These are phyloP conservation scores for Chlamydomonas incerta DNA, from an alignment of 139 green algal genomes.

Conservation along the genomic window DNA sequence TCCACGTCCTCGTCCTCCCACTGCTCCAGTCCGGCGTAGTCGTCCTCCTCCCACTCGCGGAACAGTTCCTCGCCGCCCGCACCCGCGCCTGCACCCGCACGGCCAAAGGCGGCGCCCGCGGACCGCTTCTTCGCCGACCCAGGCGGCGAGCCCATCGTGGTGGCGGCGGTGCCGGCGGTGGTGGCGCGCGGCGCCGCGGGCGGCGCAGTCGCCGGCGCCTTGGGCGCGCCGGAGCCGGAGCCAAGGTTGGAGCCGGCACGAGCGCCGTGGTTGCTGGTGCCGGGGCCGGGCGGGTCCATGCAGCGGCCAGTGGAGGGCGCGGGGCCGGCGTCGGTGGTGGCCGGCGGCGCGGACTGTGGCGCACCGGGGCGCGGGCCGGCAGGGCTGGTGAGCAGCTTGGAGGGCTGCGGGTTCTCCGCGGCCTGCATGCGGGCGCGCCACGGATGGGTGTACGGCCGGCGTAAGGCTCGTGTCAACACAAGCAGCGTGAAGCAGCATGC, in stretches of 20 bases:
- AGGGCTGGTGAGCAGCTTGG: constrained; percentile 34
- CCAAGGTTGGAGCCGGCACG: no score
- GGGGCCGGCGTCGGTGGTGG: constrained; percentile 3
- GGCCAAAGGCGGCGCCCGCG: no score
- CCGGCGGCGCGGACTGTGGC: constrained; percentile 27
- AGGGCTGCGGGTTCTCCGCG: constrained; percentile 16
- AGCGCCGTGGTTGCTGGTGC: neutral
- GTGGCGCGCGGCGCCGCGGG: neutral
- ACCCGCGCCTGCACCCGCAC: neutral
- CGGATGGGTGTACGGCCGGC: neutral
- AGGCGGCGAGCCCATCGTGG: neutral
- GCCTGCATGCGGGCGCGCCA: neutral
- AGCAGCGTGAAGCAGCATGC: no score
- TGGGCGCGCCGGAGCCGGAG: neutral
- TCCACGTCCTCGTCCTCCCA: constrained; percentile 26
- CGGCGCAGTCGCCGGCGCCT: constrained; percentile 19
- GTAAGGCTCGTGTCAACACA: no score
- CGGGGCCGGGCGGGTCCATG: constrained; percentile 3
- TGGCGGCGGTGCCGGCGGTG: neutral
- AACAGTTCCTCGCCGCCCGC: constrained; percentile 17
- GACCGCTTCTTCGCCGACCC: no score
- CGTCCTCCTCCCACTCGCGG: constrained; percentile 33
- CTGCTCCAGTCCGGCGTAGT: constrained; percentile 1
- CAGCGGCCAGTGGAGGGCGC: neutral
- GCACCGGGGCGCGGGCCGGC: constrained; percentile 5